Evolutionary conservation across 73 alveolate genomes (phyloP), one percentile per base, ranked within the genome.

Genomic region (Paramecium tetraurelia): DNA sequence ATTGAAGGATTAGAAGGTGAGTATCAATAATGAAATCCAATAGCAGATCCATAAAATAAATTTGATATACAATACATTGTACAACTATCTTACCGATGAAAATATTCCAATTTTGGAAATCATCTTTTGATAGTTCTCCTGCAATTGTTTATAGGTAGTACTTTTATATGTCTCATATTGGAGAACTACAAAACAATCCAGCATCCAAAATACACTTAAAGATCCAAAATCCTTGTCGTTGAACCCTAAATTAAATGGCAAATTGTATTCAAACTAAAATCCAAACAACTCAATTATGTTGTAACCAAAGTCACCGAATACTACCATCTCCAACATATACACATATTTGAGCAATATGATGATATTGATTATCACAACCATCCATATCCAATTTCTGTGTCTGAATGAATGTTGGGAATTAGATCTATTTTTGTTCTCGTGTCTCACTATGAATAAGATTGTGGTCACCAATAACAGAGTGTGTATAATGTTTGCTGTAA

Each of bases 361-460:
- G 10, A 80, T 80, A 24, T 80, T 80, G 7, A 48, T 46, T 11
- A 80, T 22, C 4, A 40, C 31, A 44, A 80, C 90, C 90, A 80
- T 48, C 75, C 75, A 44, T 31, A 80, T 80, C 90, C 90, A 80
- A 80, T 80, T 33, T 80, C 90, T 14, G 46, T 80, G 70, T 80
- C 90, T 40, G 20, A 44, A 80, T n/a, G 90, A 80, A 22, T 38
- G 33, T 18, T 63, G 14, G 9, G 22, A 31, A 63, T 40, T 7
- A 8, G 70, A 80, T 80, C 57, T 24, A 20, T 41, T 41, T 31
- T 80, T 21, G 21, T 27, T 27, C 27, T 80, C 70, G 46, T 80
- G 90, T 80, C 57, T 80, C 7, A 80, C 44, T 8, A 80, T 80
- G 22, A 80, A 80, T 80, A 80, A 44, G 21, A 80, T 80, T 4